Evolutionary conservation across 345 rosid species (phyloP).

Genomic region (Limnanthes douglasii): DNA sequence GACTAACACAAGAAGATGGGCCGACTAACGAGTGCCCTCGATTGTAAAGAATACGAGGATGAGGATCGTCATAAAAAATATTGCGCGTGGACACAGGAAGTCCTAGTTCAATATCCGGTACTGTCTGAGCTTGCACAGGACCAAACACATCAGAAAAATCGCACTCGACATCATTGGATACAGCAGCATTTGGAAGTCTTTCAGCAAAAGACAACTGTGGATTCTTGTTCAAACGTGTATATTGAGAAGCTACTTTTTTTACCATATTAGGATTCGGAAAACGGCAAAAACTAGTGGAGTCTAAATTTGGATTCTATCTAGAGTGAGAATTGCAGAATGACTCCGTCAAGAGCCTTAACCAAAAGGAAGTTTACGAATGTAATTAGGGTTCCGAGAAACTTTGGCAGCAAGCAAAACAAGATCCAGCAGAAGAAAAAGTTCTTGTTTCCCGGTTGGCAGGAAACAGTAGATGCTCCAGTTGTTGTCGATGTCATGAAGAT

Average conservation of each 20-base stretch:
- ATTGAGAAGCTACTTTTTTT: slow-evolving; percentile 15
- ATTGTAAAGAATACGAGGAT: slow-evolving; percentile 45
- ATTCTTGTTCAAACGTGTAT: slow-evolving; percentile 7
- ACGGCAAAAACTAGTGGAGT: no score
- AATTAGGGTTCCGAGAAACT: slow-evolving; percentile 45
- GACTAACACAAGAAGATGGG: slow-evolving; percentile 50
- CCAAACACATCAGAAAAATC: slow-evolving; percentile 23
- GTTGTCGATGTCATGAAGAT: slow-evolving; percentile 60
- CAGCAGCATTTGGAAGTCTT: slow-evolving; percentile 9
- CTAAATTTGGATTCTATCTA: no score
- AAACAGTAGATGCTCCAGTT: slow-evolving; percentile 39
- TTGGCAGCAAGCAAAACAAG: slow-evolving; percentile 53
- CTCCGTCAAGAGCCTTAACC: slow-evolving; percentile 30
- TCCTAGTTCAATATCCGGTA: not conserved
- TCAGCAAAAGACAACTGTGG: slow-evolving; percentile 10
- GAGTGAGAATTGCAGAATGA: slow-evolving; percentile 14
- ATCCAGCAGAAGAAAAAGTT: slow-evolving; percentile 56
- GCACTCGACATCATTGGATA: slow-evolving; percentile 12
- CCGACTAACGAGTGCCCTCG: slow-evolving; percentile 89
- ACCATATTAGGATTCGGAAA: no score
- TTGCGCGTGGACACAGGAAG: not conserved
- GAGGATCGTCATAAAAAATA: slow-evolving; percentile 62
- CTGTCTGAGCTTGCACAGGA: slow-evolving; percentile 16
- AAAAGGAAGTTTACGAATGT: slow-evolving; percentile 26
- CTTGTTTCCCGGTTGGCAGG: slow-evolving; percentile 79